Evolutionary conservation across 2,329 filamentous ascomycete genomes (phyloP), one percentile per base, ranked within the genome.

Genomic region (Tolypocladium endophyticum): DNA sequence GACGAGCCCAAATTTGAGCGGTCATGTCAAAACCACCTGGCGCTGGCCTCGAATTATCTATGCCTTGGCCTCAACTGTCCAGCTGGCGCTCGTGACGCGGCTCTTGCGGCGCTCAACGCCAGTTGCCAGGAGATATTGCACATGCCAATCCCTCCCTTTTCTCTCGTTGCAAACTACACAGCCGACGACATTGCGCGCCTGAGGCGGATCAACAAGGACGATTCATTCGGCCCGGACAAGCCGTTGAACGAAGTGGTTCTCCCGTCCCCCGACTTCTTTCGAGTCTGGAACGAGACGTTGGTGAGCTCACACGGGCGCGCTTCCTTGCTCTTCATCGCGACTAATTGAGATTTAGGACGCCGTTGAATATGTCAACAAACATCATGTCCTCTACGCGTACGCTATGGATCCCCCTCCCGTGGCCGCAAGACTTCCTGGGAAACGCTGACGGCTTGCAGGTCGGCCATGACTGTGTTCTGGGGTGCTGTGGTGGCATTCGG

Each of bases 391-490:
- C 18, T 58, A 53, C 8, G 56, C 23, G 56, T 41, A 35, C 33
- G 56, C 5, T 25, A 12, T 20, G 6, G 39, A 14, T 28, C 25
- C 7, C 47, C 25, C 7, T 18, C 4, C 18, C 14, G 50, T 18
- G 47, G 16, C 16, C 16, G 7, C 12, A 4, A n/a, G n/a, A 1
- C 3, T n/a, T 53, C 18, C 8, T 9, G 28, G 30, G 18, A 11
- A 30, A n/a, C 7, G 23, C 30, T 38, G 25, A 45, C 33, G 50
- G 9, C 18, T 11, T 35, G 4, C 18, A 58, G 56, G 5, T 4
- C 64, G 20, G 71, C 68, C 4, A 73, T 79, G 66, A 64, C 74
- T 9, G 57, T 67, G 0, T 80, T 78, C 59, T 81, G 78, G 78
- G 58, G 62, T 0, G 59, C 65, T 1, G 75, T 79, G 1, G 61